Evolutionary conservation across 2,329 filamentous ascomycete species (phyloP).

Genomic region (Sphaerulina vaccinii): DNA sequence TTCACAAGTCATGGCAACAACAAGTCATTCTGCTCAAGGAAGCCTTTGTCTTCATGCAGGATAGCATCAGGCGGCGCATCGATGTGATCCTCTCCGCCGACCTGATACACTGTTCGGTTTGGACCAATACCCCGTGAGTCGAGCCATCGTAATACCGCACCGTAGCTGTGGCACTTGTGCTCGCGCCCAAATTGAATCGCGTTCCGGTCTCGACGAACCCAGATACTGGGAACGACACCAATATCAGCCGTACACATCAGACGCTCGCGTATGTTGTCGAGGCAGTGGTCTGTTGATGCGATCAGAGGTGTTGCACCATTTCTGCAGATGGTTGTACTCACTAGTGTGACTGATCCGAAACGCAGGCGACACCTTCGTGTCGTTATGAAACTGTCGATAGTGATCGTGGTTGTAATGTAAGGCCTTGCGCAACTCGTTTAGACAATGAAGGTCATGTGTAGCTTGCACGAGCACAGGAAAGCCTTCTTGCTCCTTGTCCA

Average conservation of each 20-base stretch:
- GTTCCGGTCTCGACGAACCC: not conserved
- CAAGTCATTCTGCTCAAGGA: too few species aligned
- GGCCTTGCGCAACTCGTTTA: not conserved
- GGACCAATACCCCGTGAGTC: not conserved
- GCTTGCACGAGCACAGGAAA: not conserved
- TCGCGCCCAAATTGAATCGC: conserved; percentile 5
- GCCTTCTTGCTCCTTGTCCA: not conserved
- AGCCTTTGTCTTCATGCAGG: too few species aligned
- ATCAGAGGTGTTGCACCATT: not conserved
- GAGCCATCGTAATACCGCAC: conserved; percentile 1
- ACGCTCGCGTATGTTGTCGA: conserved; percentile 12
- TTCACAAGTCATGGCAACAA: too few species aligned
- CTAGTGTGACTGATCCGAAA: conserved; percentile 7
- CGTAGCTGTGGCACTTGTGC: conserved; percentile 12
- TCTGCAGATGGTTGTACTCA: too few species aligned
- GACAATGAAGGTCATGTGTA: not conserved
- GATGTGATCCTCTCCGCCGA: not conserved
- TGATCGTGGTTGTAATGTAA: not conserved
- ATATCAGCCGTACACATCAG: conserved; percentile 5
- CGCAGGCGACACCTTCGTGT: not conserved
- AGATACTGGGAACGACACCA: conserved; percentile 3
- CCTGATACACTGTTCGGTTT: not conserved
- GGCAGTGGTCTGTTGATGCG: conserved; percentile 3
- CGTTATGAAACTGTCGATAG: conserved; percentile 1
- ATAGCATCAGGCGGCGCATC: not conserved